These are phyloP conservation scores for Ustilago curta DNA, from an alignment of 1,284 basidiomycete genomes.

Conservation along the genomic window DNA sequence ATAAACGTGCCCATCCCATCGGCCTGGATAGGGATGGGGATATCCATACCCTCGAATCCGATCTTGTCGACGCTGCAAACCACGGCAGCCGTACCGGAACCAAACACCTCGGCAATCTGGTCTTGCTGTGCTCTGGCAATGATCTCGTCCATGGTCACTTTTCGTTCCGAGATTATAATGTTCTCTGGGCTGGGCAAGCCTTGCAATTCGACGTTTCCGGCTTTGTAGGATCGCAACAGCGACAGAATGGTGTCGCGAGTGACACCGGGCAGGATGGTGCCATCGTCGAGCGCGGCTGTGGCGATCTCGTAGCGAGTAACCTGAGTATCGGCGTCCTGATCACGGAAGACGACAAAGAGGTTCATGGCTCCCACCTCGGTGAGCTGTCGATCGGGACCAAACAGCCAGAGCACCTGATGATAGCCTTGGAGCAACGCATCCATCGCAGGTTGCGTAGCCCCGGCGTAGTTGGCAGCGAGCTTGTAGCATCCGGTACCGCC, in stretches of 20 bases:
- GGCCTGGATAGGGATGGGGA: constrained; percentile 39
- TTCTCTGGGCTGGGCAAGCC: constrained; percentile 47
- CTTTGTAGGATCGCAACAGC: constrained; percentile 76
- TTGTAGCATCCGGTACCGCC: constrained; percentile 95
- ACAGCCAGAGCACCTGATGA: constrained; percentile 54
- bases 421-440: constrained; percentile 49
- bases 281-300: constrained; percentile 74
- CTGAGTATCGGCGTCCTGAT: constrained; percentile 28
- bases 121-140: constrained; percentile 30
- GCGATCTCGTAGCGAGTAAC: constrained; percentile 36
- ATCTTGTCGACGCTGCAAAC: constrained; percentile 57
- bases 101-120: constrained; percentile 50
- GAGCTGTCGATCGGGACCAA: constrained; percentile 48
- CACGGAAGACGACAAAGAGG: constrained; percentile 55
- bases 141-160: constrained; percentile 55
- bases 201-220: constrained; percentile 72
- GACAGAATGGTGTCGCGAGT: constrained; percentile 85
- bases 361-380: constrained; percentile 60
- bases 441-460: constrained; percentile 47
- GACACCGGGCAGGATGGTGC: constrained; percentile 94
- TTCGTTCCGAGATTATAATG: constrained; percentile 38
- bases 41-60: constrained; percentile 45
- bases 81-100: constrained; percentile 52
- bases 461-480: constrained; percentile 79
- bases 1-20: constrained; percentile 53